Evolutionary conservation across 495 filamentous ascomycete species (phyloP), one percentile per base, ranked within the genome.

Genomic region (Talaromyces stipitatus): DNA sequence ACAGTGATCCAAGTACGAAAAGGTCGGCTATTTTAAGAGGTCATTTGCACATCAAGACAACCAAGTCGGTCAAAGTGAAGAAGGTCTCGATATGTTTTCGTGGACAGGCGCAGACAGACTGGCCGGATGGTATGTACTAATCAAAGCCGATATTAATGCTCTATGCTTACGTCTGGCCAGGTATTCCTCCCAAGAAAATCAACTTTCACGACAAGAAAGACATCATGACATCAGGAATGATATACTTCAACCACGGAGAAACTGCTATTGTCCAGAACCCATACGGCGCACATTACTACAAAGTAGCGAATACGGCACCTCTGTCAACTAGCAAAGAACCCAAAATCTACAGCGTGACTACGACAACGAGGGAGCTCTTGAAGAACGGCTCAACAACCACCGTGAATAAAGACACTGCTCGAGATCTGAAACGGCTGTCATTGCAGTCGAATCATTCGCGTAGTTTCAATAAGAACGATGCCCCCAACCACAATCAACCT

Each of bases 51-150:
- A 67, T 98, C 52, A 85, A 85, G 59, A 80, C 97, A 9, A 87
- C 86, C 38, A 98, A 97, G 70, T 87, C 85, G 62, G 85, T 90
- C 36, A 98, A 98, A 75, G 87, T 98, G 58, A 97, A 95, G 76
- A 85, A 91, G n/a, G 82, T 98, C 27, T 89, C 88, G 4, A 74
- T 98, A 50, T 89, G 86, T 61, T 92, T 98, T 62, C 80, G 84
- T 27, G 94, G 92, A 16, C 87, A 86, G 66, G 87, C 91, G 2
- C 84, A 87, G 60, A 98, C 94, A 0, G 91, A 96, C 66, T 98
- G 94, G 94, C 94, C 95, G 20, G 94, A 98, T 77, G 94, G 87
- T 89, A 72, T 23, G 69, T 50, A n/a, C n/a, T n/a, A n/a, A n/a
- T n/a, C n/a, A n/a, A n/a, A n/a, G n/a, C n/a, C n/a, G n/a, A n/a